Evolutionary conservation across 192 early-diverging fungal species (phyloP).

Genomic region (Chytriomyces hyalinus): DNA sequence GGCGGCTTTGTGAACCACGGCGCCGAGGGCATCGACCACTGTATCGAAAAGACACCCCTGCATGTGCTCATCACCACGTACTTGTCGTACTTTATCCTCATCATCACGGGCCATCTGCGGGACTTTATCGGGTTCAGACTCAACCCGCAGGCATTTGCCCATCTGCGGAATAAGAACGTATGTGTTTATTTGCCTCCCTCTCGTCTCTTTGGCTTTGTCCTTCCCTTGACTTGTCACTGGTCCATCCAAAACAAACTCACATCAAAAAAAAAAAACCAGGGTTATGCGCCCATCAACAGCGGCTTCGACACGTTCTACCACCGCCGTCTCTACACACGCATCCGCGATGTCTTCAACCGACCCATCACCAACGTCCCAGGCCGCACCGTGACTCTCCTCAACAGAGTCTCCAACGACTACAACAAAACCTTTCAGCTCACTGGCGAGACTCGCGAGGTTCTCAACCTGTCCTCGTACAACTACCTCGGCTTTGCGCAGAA

Average conservation of each 20-base stretch:
- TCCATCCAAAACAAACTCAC: neutral
- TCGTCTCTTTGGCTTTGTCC: no score
- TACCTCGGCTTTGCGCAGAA: slow-evolving; percentile 96
- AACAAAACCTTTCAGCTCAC: slow-evolving; percentile 87
- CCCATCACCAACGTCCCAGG: slow-evolving; percentile 94
- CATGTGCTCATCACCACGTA: slow-evolving; percentile 92
- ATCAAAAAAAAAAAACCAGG: slow-evolving; percentile 48
- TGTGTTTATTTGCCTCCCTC: neutral
- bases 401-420: slow-evolving; percentile 83
- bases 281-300: slow-evolving; percentile 90
- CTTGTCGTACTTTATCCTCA: slow-evolving; percentile 91
- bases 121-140: slow-evolving; percentile 90
- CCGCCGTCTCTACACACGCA: slow-evolving; percentile 83
- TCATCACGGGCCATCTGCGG: slow-evolving; percentile 88
- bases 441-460: slow-evolving; percentile 74
- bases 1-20: slow-evolving; percentile 22
- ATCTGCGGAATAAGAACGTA: slow-evolving; percentile 59
- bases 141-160: slow-evolving; percentile 68
- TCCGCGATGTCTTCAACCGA: slow-evolving; percentile 92
- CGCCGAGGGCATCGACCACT: slow-evolving; percentile 29
- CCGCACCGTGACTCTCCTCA: slow-evolving; percentile 80
- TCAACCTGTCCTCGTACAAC: slow-evolving; percentile 97
- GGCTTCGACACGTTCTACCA: slow-evolving; percentile 98
- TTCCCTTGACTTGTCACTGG: neutral
- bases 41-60: slow-evolving; percentile 75